Conservation (phyloP, 371 early-diverging fungal genomes). For the Cokeromyces recurvatus region DNA sequence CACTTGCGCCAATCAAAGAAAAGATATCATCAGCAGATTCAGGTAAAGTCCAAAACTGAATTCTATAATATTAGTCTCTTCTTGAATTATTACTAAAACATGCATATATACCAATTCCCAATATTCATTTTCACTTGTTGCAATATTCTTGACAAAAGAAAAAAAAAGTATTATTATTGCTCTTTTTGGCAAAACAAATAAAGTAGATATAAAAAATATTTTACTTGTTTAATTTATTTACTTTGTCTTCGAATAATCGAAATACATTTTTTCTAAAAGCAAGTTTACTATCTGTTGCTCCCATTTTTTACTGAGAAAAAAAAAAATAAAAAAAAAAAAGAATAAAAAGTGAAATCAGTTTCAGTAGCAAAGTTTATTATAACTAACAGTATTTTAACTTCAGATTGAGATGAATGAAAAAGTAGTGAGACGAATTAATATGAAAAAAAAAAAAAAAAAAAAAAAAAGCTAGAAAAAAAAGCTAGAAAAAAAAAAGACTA, state of each 20-base stretch:
- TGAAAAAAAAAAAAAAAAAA: too few species aligned
- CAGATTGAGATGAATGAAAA: too few species aligned
- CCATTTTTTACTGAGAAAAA: slow-evolving; percentile 49
- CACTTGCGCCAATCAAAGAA: slow-evolving; percentile 77
- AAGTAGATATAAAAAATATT: too few species aligned
- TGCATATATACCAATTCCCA: slow-evolving; percentile 46
- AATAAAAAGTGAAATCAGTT: neutral
- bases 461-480: too few species aligned
- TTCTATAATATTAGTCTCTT: neutral
- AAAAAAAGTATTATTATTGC: neutral
- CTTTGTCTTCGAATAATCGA: slow-evolving; percentile 72
- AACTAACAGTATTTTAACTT: too few species aligned
- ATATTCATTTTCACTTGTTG: slow-evolving; percentile 62
- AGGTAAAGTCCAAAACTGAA: slow-evolving; percentile 74
- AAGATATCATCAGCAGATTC: slow-evolving; percentile 84
- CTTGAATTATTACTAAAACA: neutral
- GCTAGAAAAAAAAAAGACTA: too few species aligned
- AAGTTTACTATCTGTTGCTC: slow-evolving; percentile 80
- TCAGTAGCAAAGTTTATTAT: too few species aligned
- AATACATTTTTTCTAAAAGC: slow-evolving; percentile 80
- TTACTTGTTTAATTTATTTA: slow-evolving; percentile 18
- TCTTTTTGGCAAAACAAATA: slow-evolving; percentile 4
- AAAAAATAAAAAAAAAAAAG: slow-evolving; percentile 1
- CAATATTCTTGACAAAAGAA: slow-evolving; percentile 46
- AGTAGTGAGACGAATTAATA: too few species aligned